Evolutionary conservation across 257 asterid genomes (phyloP).

Genomic region (Ballota nigra): DNA sequence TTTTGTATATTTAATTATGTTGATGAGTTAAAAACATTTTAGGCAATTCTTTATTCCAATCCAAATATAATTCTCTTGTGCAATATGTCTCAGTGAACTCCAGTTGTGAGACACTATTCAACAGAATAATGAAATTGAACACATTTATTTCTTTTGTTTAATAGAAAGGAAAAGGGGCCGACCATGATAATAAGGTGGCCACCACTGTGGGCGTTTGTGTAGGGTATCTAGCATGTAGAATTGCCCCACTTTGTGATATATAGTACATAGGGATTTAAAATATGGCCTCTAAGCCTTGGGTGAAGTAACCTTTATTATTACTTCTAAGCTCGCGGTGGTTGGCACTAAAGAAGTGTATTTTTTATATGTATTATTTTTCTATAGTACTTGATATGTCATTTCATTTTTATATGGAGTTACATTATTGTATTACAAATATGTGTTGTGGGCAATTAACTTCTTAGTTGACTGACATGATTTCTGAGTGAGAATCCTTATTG

Average conservation of each 20-base stretch:
- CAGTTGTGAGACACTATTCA: not conserved
- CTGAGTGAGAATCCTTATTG: not conserved
- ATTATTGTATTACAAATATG: too few relatives aligned
- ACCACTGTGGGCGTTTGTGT: not conserved
- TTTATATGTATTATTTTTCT: too few relatives aligned
- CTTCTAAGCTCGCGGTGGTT: not conserved
- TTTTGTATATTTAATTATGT: constrained; percentile 9
- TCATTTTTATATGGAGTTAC: too few relatives aligned
- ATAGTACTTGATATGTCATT: not conserved
- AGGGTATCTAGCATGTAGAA: not conserved
- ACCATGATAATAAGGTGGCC: not conserved
- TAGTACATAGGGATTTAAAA: not conserved
- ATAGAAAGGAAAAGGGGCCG: not conserved
- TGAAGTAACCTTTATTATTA: not conserved
- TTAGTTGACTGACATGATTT: not conserved
- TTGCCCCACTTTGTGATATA: not conserved
- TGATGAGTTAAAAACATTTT: not conserved
- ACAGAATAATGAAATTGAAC: not conserved
- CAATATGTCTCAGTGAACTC: not conserved
- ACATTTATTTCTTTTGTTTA: not conserved
- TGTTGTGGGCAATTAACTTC: not conserved
- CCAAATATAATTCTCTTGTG: not conserved
- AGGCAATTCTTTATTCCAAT: not conserved
- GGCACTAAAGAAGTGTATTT: too few relatives aligned
- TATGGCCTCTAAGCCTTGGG: not conserved